Evolutionary conservation across 768 basidiomycete species (phyloP), one percentile per base, ranked within the genome.

Genomic region (Kwoniella mangroviensis): DNA sequence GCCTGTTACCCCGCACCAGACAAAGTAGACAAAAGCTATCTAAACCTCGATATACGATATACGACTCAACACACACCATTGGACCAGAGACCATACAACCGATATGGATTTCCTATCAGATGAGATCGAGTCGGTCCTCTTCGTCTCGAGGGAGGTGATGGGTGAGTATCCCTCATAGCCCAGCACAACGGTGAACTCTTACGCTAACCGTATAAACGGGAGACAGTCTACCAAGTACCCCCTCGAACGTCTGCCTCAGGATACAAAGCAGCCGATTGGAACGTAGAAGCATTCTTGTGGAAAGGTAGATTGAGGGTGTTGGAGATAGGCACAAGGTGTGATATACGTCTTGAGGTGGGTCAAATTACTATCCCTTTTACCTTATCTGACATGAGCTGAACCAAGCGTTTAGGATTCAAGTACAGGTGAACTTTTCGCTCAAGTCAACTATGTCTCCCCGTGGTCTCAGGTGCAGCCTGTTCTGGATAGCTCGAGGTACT

Each of bases 401-500:
- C 34, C 4, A 34, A 34, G 4, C 34, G 34, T 34, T 34, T 56
- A 80, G 79, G 79, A 81, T 60, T 65, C 74, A 12, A 70, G 67
- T 15, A 72, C 79, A 51, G 82, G 82, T 24, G 83, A 82, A 92
- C 92, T 92, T 65, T 98, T 98, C 85, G 95, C 95, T 53, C 90
- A 88, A 73, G 89, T 93, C 17, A 88, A 88, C 54, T 98, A 97
- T 79, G 90, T 92, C 77, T 86, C 89, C 17, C 84, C 87, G 54
- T 89, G 89, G 68, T 92, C 93, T 4, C 90, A 88, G 34, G 92
- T 98, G n/a, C 94, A 98, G 74, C 91, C 92, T n/a, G 94, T 95
- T 17, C 86, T 97, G 28, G 94, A 98, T 82, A 95, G 93, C 1
- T 95, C 94, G 12, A 89, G 94, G 58, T 98, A 98, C 81, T 98